phyloP scores from a whole-genome alignment of 2,329 filamentous ascomycete species.

The Fusarium devonianum region DNA sequence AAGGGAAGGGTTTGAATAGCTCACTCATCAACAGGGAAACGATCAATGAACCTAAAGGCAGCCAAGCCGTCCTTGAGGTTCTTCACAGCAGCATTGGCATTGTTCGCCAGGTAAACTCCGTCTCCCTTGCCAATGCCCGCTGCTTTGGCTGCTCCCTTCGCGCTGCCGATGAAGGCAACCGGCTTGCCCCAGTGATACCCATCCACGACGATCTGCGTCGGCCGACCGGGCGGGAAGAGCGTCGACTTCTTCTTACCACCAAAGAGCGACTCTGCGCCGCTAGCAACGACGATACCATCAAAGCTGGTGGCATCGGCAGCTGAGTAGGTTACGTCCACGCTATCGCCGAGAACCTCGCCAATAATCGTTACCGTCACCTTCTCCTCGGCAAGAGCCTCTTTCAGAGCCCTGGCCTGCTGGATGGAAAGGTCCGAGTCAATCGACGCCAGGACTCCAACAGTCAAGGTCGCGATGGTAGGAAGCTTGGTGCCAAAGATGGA shows the following conservation, averaged over 20 bases:
- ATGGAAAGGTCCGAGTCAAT: slow-evolving; percentile 53
- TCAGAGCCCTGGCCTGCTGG: slow-evolving; percentile 58
- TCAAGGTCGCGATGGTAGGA: slow-evolving; percentile 67
- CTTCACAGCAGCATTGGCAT: slow-evolving; percentile 50
- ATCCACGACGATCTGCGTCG: slow-evolving; percentile 67
- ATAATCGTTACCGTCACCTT: slow-evolving; percentile 67
- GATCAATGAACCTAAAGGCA: slow-evolving; percentile 70
- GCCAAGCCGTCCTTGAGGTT: slow-evolving; percentile 65
- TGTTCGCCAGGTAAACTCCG: slow-evolving; percentile 51
- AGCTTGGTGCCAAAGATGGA: slow-evolving; percentile 66
- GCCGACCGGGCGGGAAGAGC: slow-evolving; percentile 69
- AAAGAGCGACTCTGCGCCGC: slow-evolving; percentile 63
- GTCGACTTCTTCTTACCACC: slow-evolving; percentile 51
- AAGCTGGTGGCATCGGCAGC: slow-evolving; percentile 68
- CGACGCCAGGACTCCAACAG: slow-evolving; percentile 67
- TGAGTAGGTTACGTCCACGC: slow-evolving; percentile 70
- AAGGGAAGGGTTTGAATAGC: too few relatives aligned
- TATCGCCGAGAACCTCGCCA: slow-evolving; percentile 61
- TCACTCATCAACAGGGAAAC: slow-evolving; percentile 68
- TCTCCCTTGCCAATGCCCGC: slow-evolving; percentile 54
- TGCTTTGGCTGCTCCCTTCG: slow-evolving; percentile 46
- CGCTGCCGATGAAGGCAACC: slow-evolving; percentile 64
- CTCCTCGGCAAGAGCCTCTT: slow-evolving; percentile 53
- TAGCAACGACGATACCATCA: slow-evolving; percentile 67
- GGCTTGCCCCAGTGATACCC: slow-evolving; percentile 76